Percentiles rank a stretch among this genome's conserved stretches.
These are phyloP conservation scores for Tuber melanosporum DNA, from an alignment of 495 filamentous ascomycete genomes.

Conservation along the genomic window DNA sequence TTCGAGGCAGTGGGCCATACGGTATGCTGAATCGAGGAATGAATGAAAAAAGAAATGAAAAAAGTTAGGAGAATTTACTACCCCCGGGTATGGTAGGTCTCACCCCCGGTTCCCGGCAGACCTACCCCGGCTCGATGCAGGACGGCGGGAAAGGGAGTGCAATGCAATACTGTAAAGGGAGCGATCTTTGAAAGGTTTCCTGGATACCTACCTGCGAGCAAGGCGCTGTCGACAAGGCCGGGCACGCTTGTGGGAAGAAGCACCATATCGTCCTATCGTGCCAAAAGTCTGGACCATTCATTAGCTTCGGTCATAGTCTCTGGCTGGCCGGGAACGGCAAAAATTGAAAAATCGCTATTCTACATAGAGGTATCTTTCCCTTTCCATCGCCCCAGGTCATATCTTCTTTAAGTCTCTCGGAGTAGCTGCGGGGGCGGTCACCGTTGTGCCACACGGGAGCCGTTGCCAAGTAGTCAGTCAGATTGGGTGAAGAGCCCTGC, in stretches of 20 bases:
- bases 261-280: background rate
- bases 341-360: background rate
- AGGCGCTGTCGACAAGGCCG: background rate
- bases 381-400: background rate
- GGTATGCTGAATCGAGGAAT: background rate
- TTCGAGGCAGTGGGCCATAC: background rate
- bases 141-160: background rate
- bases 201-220: background rate
- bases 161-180: background rate
- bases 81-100: background rate
- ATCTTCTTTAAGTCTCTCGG: background rate
- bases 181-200: background rate
- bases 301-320: background rate
- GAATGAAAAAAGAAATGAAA: background rate
- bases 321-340: background rate
- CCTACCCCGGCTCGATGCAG: background rate
- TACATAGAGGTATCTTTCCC: background rate
- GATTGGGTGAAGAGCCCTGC: background rate
- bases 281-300: background rate
- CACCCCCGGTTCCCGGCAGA: background rate
- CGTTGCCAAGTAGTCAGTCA: background rate
- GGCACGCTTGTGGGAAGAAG: background rate
- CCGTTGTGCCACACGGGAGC: background rate
- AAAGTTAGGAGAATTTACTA: background rate
- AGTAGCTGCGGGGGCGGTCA: background rate